These are phyloP conservation scores for Fimicolochytrium jonesii DNA, from an alignment of 192 early-diverging fungal species.

Conservation along the genomic window DNA sequence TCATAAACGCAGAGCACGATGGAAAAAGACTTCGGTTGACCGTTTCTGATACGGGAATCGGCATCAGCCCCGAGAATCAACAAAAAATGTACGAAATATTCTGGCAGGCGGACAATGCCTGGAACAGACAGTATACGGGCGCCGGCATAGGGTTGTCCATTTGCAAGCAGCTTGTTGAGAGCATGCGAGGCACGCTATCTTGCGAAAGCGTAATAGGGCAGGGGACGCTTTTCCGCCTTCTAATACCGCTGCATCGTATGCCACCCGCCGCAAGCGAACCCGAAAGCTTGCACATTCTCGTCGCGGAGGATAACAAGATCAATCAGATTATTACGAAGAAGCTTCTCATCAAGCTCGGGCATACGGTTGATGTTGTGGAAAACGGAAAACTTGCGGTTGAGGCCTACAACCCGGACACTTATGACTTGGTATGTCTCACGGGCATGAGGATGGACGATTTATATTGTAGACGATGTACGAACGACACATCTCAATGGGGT, in stretches of 20 bases:
- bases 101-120: constrained; percentile 48
- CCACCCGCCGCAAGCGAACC: no score
- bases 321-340: not conserved
- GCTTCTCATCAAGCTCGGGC: not conserved
- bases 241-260: no score
- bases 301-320: constrained; percentile 21
- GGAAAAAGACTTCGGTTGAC: constrained; percentile 10
- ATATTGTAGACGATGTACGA: no score
- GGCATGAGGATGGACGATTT: no score
- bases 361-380: not conserved
- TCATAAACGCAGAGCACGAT: no score
- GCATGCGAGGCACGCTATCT: not conserved
- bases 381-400: no score
- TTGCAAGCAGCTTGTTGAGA: constrained; percentile 34
- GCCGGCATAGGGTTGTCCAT: constrained; percentile 39
- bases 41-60: constrained; percentile 33
- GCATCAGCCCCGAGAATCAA: constrained; percentile 39
- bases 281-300: constrained; percentile 5
- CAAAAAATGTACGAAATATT: constrained; percentile 47
- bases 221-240: constrained; percentile 2
- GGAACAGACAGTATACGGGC: no score
- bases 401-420: no score
- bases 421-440: no score
- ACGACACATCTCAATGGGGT: no score
- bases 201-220: not conserved